Evolutionary conservation across 108 stramenopile genomes (phyloP).

Genomic region (Phaeodactylum tricornutum): DNA sequence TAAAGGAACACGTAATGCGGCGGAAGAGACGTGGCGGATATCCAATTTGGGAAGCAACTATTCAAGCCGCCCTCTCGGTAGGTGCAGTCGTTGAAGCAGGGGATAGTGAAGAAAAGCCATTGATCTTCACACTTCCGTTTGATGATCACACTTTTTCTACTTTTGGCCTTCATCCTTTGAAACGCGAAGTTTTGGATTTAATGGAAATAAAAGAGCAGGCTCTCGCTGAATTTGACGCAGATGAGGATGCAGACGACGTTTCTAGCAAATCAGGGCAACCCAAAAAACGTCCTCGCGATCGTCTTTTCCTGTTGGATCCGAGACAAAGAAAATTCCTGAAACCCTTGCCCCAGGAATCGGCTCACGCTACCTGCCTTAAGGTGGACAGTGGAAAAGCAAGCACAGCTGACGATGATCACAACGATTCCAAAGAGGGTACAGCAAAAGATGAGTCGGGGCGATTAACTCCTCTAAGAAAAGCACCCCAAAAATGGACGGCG

Average conservation of each 20-base stretch:
- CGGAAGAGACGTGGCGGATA: conserved; percentile 64
- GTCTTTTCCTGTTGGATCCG: conserved; percentile 4
- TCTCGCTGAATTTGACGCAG: conserved; percentile 4
- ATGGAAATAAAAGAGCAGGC: conserved; percentile 2
- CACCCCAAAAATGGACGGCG: conserved; percentile 68
- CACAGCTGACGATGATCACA: too few relatives aligned
- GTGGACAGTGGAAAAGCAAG: too few relatives aligned
- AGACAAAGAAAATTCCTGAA: conserved; percentile 1
- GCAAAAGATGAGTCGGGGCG: conserved; percentile 1
- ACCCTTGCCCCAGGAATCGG: background rate
- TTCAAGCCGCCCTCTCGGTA: conserved; percentile 61
- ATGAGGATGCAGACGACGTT: background rate
- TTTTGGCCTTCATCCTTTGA: conserved; percentile 55
- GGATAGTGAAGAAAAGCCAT: conserved; percentile 46
- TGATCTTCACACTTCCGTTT: conserved; percentile 52
- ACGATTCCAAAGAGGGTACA: too few relatives aligned
- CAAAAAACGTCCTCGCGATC: background rate
- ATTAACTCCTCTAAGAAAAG: conserved; percentile 19
- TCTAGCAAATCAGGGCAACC: background rate
- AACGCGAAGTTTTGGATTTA: conserved; percentile 41
- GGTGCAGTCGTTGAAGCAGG: conserved; percentile 65
- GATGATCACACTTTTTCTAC: conserved; percentile 48
- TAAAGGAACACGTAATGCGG: conserved; percentile 75
- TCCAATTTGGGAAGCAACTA: conserved; percentile 70
- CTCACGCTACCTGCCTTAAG: background rate